Conservation (phyloP, 768 basidiomycete genomes). For the Gloeophyllum trabeum region DNA sequence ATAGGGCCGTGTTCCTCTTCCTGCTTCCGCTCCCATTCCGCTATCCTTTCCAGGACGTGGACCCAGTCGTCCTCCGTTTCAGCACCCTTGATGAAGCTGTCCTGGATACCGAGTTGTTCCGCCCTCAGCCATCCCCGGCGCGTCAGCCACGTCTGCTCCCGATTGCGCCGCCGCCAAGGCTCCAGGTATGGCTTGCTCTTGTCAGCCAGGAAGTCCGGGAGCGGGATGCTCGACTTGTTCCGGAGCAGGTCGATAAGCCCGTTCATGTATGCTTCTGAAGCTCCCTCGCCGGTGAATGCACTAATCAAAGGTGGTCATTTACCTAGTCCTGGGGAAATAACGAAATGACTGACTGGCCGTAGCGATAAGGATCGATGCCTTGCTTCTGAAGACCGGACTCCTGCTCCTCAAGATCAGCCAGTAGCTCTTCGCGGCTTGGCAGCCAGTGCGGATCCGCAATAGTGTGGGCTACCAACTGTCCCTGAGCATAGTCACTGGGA, state of each 20-base stretch:
- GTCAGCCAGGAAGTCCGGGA: conserved; percentile 23
- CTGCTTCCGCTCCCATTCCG: conserved; percentile 42
- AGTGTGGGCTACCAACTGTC: conserved; percentile 31
- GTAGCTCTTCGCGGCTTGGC: conserved; percentile 24
- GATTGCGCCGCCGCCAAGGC: conserved; percentile 30
- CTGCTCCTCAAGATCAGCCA: conserved; percentile 22
- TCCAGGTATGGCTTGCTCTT: conserved; percentile 36
- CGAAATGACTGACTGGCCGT: conserved; percentile 34
- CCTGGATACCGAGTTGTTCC: conserved; percentile 25
- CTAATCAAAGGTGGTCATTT: not conserved
- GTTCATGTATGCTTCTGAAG: conserved; percentile 22
- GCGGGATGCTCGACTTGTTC: conserved; percentile 5
- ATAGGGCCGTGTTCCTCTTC: conserved; percentile 26
- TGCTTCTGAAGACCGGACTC: conserved; percentile 28
- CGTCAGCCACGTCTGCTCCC: conserved; percentile 22
- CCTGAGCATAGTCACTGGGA: conserved; percentile 38
- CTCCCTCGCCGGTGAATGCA: conserved; percentile 6
- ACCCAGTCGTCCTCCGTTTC: conserved; percentile 42
- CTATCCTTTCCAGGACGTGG: conserved; percentile 32
- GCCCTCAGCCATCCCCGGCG: conserved; percentile 33
- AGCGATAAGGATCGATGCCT: conserved; percentile 36
- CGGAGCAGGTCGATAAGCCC: conserved; percentile 17
- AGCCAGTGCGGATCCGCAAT: conserved; percentile 32
- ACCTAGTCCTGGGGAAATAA: not conserved
- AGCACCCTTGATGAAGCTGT: conserved; percentile 35